A percentile compares a stretch with the other conserved stretches of the same genome.
Conservation (phyloP, 2,329 filamentous ascomycete genomes). For the Xylariales sp. region DNA sequence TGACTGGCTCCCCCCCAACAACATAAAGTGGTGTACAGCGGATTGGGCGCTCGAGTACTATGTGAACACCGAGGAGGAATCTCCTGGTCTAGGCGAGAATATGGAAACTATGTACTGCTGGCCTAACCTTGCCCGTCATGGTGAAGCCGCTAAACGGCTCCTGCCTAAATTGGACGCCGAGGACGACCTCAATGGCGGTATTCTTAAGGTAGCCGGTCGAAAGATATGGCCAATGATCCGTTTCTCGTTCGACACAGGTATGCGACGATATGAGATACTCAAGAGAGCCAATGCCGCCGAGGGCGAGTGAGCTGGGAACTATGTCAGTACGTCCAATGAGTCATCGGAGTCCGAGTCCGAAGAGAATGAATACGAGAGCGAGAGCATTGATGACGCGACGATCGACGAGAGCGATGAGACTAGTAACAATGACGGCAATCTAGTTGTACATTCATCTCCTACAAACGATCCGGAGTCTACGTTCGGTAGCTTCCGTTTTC, state of each 20-base stretch:
- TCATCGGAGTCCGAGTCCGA: slow-evolving; percentile 6
- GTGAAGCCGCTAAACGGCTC: too few species aligned
- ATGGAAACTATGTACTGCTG: slow-evolving; percentile 23
- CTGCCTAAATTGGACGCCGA: too few species aligned
- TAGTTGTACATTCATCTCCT: slow-evolving; percentile 13
- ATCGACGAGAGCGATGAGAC: slow-evolving; percentile 13
- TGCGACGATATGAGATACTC: slow-evolving; percentile 11
- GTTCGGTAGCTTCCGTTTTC: slow-evolving; percentile 21
- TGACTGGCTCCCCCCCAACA: too few species aligned
- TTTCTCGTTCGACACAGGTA: slow-evolving; percentile 11
- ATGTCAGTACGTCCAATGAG: slow-evolving; percentile 2
- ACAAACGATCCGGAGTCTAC: slow-evolving; percentile 13
- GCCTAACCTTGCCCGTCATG: slow-evolving; percentile 16
- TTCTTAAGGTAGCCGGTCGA: too few species aligned
- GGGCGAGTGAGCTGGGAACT: slow-evolving; percentile 8
- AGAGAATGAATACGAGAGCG: slow-evolving; percentile 22
- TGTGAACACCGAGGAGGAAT: slow-evolving; percentile 14
- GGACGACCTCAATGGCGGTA: too few species aligned
- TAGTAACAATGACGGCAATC: slow-evolving; percentile 15
- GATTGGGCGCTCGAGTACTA: slow-evolving; percentile 17
- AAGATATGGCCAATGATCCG: slow-evolving; percentile 15
- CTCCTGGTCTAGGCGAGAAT: slow-evolving; percentile 15
- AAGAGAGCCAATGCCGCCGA: not conserved
- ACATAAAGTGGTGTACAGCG: slow-evolving; percentile 23
- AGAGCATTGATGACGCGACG: slow-evolving; percentile 18